A percentile compares a stretch with the other conserved stretches of the same genome.
phyloP scores from a whole-genome alignment of 2,329 filamentous ascomycete genomes.

The Bipolaris gigantea region DNA sequence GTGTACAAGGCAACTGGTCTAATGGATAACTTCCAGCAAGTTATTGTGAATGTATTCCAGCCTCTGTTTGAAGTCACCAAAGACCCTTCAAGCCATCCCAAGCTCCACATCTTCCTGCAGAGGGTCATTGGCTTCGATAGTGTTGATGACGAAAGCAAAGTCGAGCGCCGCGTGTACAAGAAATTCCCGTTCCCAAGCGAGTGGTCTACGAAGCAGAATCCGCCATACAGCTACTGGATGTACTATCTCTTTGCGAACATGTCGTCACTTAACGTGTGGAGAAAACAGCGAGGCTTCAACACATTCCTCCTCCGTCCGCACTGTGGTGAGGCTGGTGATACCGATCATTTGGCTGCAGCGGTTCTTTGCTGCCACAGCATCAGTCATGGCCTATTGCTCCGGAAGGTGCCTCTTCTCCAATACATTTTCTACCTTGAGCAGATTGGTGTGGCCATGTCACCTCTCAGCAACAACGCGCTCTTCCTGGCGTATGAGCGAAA shows the following conservation, averaged over 20 bases:
- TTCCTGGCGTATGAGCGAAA: slow-evolving; percentile 97
- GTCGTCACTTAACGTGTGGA: slow-evolving; percentile 86
- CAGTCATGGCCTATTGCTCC: slow-evolving; percentile 86
- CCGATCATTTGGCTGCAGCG: slow-evolving; percentile 90
- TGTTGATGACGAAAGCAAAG: slow-evolving; percentile 97
- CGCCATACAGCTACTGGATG: slow-evolving; percentile 98
- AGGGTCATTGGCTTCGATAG: slow-evolving; percentile 96
- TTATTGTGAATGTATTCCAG: slow-evolving; percentile 88
- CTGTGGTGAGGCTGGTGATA: slow-evolving; percentile 95
- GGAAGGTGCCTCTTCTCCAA: slow-evolving; percentile 91
- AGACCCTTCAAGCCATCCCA: slow-evolving; percentile 82
- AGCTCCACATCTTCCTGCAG: slow-evolving; percentile 92
- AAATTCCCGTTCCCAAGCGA: slow-evolving; percentile 90
- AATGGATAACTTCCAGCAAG: slow-evolving; percentile 87
- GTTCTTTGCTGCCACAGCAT: slow-evolving; percentile 95
- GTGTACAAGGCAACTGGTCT: slow-evolving; percentile 89
- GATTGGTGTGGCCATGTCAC: slow-evolving; percentile 99
- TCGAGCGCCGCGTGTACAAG: slow-evolving; percentile 88
- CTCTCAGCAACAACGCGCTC: slow-evolving; percentile 93
- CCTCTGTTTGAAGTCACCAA: slow-evolving; percentile 93
- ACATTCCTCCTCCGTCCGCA: slow-evolving; percentile 92
- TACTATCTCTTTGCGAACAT: slow-evolving; percentile 97
- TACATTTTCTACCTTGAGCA: slow-evolving; percentile 98
- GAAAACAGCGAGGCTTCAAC: slow-evolving; percentile 90
- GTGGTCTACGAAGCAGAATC: slow-evolving; percentile 93